Base-by-base conservation (phyloP, 2,329 filamentous ascomycete species). In the Sclerotiophoma versabilis region DNA sequence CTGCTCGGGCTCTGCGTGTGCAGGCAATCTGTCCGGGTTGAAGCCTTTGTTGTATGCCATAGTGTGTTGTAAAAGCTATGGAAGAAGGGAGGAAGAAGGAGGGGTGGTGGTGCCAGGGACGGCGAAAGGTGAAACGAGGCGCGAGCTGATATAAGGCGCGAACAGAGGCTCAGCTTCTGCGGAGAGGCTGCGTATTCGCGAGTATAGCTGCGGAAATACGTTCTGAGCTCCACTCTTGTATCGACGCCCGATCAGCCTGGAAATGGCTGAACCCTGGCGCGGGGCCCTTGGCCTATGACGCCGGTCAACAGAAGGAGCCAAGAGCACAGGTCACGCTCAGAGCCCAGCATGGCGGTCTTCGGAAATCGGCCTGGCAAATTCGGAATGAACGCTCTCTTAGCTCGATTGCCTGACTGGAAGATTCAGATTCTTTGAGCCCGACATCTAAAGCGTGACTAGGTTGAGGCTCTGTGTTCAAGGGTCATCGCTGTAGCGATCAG, bases 1-100 rank as follows among this genome's bases (percentile, higher is more conserved):
- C 77, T 85, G 81, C 63, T 92, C 89, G 36, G 90, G 89, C 77
- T 92, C 89, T 57, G 88, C 89, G 73, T 92, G 90, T 90, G 92
- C 92, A 73, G 93, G 93, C 61, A 99, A 86, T 73, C 92, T 91
- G 81, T 99, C 93, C 27, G 93, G 93, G 76, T 99, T 96, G 80
- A 92, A 95, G 50, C 89, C 86, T 75, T 87, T 87, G 79, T 96
- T 96, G 83, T 98, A 98, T 51, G 93, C 93, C 93, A 98, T 98
- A 57, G 73, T 62, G 57, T 27, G 57, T 39, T 48, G 51, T 48
- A 45, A 26, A 20, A 30, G 32, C 15, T 30, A 27, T 26, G 34
- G 39, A 39, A 37, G 27, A 46, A 39, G 37, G 19, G 38, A 23
- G 30, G 37, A 23, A 20, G 25, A 34, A 23, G 41, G 41, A 37